Base-by-base conservation (phyloP, 1,139 yeast genomes). In the Torulaspora pretoriensis region DNA sequence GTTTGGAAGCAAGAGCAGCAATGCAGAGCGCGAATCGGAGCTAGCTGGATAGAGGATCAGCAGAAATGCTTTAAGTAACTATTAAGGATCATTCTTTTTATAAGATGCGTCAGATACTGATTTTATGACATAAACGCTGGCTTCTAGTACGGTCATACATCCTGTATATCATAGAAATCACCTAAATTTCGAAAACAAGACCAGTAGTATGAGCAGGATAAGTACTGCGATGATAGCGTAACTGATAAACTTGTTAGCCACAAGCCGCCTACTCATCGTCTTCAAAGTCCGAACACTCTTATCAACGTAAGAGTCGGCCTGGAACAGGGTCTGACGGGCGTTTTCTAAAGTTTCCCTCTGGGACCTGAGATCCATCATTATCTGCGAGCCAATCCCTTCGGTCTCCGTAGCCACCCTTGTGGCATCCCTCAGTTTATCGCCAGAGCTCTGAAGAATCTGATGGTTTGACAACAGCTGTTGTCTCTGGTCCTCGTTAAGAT, bases 211-310 rank as follows among this genome's bases (percentile, higher is more conserved):
- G 58, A 94, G 74, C 46, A 92, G 63, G 5, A 92, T 80, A 59
- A 94, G 75, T 12, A 92, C 90, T 2, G 86, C 96, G 48, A 94
- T 92, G 48, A 94, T 92, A n/a, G 95, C 96, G 59, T 89, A 88
- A 48, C 96, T 89, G 51, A 94, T 87, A 56, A 90, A 75, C 66
- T 89, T 84, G 68, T 94, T 94, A 3, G 97, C 95, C n/a, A 95
- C 90, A 73, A 92, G 75, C 59, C 98, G 72, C 66, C 97, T 76
- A 25, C 96, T 84, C 98, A 94, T 94, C 17, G 88, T 77, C 59
- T 88, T 82, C 59, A 94, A 71, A 0, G 98, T 94, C 48, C 85
- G 78, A 48, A 94, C 78, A 44, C 95, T 83, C 62, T 84, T 82
- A 66, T 92, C 98, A 43, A 94, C 96, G 59, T 90, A 89, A 1